Percentiles rank a stretch among this genome's conserved stretches.
Evolutionary conservation across 306 rosid genomes (phyloP).

Genomic region (Fagus crenata): DNA sequence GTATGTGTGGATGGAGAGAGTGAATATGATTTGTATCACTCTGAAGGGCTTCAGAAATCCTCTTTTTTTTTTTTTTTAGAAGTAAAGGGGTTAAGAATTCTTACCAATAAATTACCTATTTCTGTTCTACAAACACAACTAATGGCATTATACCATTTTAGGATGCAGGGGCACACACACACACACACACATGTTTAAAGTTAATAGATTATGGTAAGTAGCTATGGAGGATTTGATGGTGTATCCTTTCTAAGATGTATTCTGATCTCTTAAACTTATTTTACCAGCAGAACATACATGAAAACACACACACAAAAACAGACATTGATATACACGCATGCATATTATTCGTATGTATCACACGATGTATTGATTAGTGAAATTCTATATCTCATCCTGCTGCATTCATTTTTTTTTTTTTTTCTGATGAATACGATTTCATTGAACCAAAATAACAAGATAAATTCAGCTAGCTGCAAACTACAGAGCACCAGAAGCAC

Average conservation of each 20-base stretch:
- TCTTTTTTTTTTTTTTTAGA: background rate
- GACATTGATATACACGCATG: background rate
- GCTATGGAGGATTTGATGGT: background rate
- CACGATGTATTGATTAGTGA: background rate
- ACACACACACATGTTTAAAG: background rate
- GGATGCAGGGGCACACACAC: background rate
- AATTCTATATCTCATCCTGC: background rate
- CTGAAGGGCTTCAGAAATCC: background rate
- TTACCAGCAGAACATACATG: background rate
- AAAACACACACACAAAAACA: background rate
- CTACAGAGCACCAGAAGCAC: too few relatives aligned
- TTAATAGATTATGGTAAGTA: background rate
- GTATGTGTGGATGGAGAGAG: background rate
- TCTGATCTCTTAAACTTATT: background rate
- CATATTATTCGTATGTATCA: background rate
- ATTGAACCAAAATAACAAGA: too few relatives aligned
- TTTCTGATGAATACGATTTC: too few relatives aligned
- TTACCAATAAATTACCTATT: background rate
- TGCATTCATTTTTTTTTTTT: background rate
- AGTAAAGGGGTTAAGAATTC: background rate
- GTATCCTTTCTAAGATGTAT: background rate
- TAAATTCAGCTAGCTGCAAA: too few relatives aligned
- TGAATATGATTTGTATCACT: constrained; percentile 10
- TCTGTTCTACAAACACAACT: background rate
- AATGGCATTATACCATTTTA: background rate